Evolutionary conservation across 1,139 yeast genomes (phyloP).

Genomic region (Candida albicans): DNA sequence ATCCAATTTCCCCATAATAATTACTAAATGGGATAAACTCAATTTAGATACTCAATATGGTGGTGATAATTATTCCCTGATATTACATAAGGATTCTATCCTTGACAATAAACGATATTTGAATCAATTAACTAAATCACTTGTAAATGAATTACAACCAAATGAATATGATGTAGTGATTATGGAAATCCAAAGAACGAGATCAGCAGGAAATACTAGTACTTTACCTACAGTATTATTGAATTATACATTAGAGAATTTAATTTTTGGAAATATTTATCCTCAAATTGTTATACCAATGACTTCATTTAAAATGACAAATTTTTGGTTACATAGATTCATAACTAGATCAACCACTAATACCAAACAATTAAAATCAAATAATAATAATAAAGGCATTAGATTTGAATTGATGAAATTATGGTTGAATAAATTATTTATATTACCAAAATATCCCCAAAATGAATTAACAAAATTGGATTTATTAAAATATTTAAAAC

Average conservation of each 20-base stretch:
- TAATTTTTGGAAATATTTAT: conserved; percentile 21
- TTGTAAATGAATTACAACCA: conserved; percentile 17
- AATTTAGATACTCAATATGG: conserved; percentile 20
- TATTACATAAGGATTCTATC: conserved; percentile 17
- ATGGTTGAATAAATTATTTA: conserved; percentile 15
- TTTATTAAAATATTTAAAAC: conserved; percentile 13
- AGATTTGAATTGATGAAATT: conserved; percentile 21
- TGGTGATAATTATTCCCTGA: conserved; percentile 11
- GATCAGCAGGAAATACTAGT: conserved; percentile 31
- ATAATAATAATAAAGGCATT: conserved; percentile 10
- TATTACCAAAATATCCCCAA: conserved; percentile 10
- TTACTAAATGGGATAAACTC: conserved; percentile 31
- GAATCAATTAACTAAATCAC: conserved; percentile 22
- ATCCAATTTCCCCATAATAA: conserved; percentile 12
- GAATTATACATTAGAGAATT: conserved; percentile 38
- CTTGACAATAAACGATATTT: conserved; percentile 28
- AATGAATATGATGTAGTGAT: conserved; percentile 22
- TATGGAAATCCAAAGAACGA: conserved; percentile 42
- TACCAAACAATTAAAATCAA: conserved; percentile 11
- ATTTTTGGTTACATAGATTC: conserved; percentile 40
- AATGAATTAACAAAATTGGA: conserved; percentile 1
- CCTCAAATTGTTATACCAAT: conserved; percentile 28
- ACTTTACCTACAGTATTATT: conserved; percentile 42
- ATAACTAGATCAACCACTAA: conserved; percentile 21
- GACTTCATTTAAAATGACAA: conserved; percentile 37